Conservation (phyloP, 2,329 filamentous ascomycete genomes). For the Aspergillus fructus region DNA sequence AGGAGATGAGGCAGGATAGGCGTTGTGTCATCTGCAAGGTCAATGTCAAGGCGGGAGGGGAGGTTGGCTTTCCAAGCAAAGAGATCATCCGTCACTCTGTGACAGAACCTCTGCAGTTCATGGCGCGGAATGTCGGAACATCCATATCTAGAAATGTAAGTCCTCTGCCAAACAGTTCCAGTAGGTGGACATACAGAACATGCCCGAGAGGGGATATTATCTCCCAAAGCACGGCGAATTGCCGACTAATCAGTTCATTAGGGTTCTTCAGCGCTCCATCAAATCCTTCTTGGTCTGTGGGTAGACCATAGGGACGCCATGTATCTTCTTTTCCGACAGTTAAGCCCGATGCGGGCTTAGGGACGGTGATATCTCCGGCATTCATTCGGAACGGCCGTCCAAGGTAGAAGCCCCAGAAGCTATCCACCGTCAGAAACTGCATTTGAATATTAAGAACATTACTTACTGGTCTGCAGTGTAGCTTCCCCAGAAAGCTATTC, state of each 20-base stretch:
- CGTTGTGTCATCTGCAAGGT: conserved; percentile 31
- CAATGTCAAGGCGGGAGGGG: conserved; percentile 36
- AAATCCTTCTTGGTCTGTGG: conserved; percentile 13
- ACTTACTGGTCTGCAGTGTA: conserved; percentile 18
- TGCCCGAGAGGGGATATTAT: conserved; percentile 45
- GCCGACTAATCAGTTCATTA: conserved; percentile 35
- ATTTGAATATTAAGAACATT: background rate
- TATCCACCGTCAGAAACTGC: background rate
- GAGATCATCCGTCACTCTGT: conserved; percentile 37
- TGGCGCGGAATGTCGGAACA: conserved; percentile 39
- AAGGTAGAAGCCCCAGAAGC: conserved; percentile 33
- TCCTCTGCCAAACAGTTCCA: background rate
- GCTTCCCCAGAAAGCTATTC: conserved; percentile 17
- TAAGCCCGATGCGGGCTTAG: conserved; percentile 24
- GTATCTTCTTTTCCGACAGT: conserved; percentile 15
- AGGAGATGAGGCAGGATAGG: conserved; percentile 42
- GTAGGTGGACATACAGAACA: conserved; percentile 32
- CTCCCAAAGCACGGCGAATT: conserved; percentile 44
- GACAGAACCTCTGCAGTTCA: conserved; percentile 37
- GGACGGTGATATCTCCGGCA: conserved; percentile 35
- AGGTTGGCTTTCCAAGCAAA: conserved; percentile 45
- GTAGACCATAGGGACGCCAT: conserved; percentile 24
- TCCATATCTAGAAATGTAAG: conserved; percentile 31
- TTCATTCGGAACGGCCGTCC: conserved; percentile 38
- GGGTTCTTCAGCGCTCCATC: conserved; percentile 28